phyloP scores from a whole-genome alignment of 73 alveolate genomes.

The Tetrahymena borealis region DNA sequence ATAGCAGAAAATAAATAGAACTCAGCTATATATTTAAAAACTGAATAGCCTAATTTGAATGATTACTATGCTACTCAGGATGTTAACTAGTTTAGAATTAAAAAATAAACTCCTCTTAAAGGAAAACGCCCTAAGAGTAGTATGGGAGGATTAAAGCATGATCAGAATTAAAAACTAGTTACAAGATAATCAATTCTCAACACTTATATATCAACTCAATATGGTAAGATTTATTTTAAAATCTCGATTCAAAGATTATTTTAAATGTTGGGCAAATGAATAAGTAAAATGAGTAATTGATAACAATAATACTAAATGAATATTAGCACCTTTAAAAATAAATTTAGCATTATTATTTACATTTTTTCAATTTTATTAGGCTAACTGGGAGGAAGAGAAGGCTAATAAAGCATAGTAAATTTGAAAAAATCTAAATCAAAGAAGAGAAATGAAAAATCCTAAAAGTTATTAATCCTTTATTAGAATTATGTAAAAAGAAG shows the following conservation, averaged over 20 bases:
- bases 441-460: neutral
- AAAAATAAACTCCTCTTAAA: neutral
- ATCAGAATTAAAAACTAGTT: neutral
- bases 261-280: too few relatives aligned
- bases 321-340: too few relatives aligned
- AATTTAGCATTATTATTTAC: too few relatives aligned
- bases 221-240: neutral
- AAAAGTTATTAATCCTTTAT: neutral
- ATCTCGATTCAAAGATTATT: too few relatives aligned
- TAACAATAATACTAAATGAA: too few relatives aligned
- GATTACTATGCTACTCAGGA: neutral
- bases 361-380: too few relatives aligned
- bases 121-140: neutral
- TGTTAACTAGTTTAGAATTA: neutral
- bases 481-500: neutral
- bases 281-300: too few relatives aligned
- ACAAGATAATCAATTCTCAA: neutral
- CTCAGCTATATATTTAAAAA: neutral
- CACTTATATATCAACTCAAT: neutral
- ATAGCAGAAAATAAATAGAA: neutral
- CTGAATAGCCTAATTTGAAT: neutral
- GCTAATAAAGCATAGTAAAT: neutral
- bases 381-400: neutral
- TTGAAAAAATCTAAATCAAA: neutral
- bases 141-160: neutral